These are phyloP conservation scores for Stagonosporopsis cucurbitacearum DNA, from an alignment of 2,329 filamentous ascomycete genomes.

Conservation along the genomic window DNA sequence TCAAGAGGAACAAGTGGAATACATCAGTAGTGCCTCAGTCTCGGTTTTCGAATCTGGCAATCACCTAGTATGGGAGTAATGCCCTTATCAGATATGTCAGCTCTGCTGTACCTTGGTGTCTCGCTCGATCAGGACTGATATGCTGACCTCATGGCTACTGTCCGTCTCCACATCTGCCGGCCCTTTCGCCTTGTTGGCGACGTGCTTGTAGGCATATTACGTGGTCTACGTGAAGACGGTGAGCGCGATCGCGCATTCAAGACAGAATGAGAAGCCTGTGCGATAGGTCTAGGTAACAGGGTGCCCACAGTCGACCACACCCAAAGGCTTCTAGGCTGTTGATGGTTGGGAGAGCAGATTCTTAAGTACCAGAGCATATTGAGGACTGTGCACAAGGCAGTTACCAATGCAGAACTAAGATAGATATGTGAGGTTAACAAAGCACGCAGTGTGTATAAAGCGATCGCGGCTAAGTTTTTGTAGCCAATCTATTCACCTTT, in stretches of 20 bases:
- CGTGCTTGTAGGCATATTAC: constrained; percentile 10
- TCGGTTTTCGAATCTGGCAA: neutral
- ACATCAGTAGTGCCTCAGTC: too few relatives aligned
- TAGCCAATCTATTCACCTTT: constrained; percentile 58
- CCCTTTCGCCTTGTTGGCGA: neutral
- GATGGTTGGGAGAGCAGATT: constrained; percentile 14
- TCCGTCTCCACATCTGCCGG: neutral
- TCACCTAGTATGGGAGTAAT: neutral
- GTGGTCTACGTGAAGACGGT: constrained; percentile 4
- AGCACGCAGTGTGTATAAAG: constrained; percentile 59
- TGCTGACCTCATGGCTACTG: neutral
- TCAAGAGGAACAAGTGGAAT: too few relatives aligned
- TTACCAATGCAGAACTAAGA: constrained; percentile 60
- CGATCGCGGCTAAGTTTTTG: too few relatives aligned
- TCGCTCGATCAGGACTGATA: neutral
- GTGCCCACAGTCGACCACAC: constrained; percentile 14
- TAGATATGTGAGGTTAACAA: constrained; percentile 62
- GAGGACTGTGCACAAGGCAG: constrained; percentile 57
- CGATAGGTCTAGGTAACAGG: constrained; percentile 9
- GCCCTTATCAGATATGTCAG: neutral
- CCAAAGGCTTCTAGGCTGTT: constrained; percentile 14
- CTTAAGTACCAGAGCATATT: constrained; percentile 48
- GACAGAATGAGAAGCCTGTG: constrained; percentile 14
- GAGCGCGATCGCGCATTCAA: constrained; percentile 7
- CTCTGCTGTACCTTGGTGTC: neutral